phyloP scores from a whole-genome alignment of 2,329 filamentous ascomycete genomes.

The Alternaria alternata region DNA sequence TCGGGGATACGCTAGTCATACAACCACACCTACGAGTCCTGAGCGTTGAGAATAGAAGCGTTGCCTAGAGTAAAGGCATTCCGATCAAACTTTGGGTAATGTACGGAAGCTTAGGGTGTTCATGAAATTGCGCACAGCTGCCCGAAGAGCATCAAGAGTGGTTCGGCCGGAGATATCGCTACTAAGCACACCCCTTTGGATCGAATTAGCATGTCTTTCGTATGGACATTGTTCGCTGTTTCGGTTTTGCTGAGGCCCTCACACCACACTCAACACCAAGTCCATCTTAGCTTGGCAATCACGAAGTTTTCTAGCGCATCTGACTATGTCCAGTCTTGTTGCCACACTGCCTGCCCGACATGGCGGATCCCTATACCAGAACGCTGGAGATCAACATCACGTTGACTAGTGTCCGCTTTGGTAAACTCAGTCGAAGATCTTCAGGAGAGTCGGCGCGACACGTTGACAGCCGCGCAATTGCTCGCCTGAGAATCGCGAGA shows the following conservation, averaged over 20 bases:
- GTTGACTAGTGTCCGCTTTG: slow-evolving; percentile 14
- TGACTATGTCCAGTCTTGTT: neutral
- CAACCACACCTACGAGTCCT: neutral
- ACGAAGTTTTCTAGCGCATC: neutral
- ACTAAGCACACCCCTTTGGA: neutral
- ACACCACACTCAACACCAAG: neutral
- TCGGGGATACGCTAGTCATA: slow-evolving; percentile 5
- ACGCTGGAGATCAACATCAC: slow-evolving; percentile 9
- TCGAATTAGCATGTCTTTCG: neutral
- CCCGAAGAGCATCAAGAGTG: neutral
- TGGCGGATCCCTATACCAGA: slow-evolving; percentile 11
- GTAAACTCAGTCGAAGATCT: slow-evolving; percentile 12
- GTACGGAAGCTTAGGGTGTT: neutral
- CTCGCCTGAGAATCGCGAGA: neutral
- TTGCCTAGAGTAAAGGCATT: neutral
- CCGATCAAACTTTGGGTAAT: neutral
- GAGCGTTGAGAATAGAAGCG: neutral
- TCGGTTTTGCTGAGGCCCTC: neutral
- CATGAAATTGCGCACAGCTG: neutral
- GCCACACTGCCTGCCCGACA: slow-evolving; percentile 4
- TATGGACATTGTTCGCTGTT: neutral
- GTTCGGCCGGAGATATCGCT: neutral
- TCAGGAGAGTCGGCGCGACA: slow-evolving; percentile 1
- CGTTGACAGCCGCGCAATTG: slow-evolving; percentile 6
- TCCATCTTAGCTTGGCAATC: neutral